Percentiles rank a stretch among this genome's conserved stretches.
These are phyloP conservation scores for Hyphopichia pseudoburtonii DNA, from an alignment of 1,139 yeast genomes.

Conservation along the genomic window DNA sequence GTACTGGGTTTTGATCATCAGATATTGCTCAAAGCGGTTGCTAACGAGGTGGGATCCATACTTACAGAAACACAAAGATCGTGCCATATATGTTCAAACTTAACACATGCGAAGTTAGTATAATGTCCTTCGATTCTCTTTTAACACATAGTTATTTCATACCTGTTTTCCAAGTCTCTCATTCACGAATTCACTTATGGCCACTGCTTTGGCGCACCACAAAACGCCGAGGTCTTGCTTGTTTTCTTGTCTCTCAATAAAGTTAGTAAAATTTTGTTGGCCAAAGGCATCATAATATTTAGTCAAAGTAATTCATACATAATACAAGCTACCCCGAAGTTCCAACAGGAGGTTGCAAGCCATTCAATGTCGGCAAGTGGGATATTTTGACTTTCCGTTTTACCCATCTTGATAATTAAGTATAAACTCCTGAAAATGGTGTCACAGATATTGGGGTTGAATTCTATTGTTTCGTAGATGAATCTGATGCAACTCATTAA, in stretches of 20 bases:
- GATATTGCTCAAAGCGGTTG: no score
- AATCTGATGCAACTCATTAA: background rate
- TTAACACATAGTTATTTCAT: no score
- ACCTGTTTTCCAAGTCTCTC: constrained; percentile 11
- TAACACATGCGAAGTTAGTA: no score
- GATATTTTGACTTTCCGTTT: background rate
- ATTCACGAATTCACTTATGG: constrained; percentile 10
- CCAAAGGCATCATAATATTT: no score
- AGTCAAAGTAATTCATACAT: constrained; percentile 9
- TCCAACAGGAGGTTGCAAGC: constrained; percentile 21
- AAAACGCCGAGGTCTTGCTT: constrained; percentile 4
- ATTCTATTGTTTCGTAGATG: background rate
- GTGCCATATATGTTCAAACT: constrained; percentile 10
- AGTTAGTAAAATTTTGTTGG: no score
- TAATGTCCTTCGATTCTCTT: no score
- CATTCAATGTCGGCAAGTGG: constrained; percentile 20
- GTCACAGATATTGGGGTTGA: background rate
- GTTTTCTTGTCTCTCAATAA: constrained; percentile 8
- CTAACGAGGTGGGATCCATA: no score
- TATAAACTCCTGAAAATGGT: constrained; percentile 3
- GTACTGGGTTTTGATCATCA: no score
- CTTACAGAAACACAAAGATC: no score
- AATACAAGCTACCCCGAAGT: constrained; percentile 14
- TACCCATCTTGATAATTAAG: background rate
- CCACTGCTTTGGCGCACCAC: constrained; percentile 10